Evolutionary conservation across 352 stramenopile species (phyloP).

Genomic region (Globisporangium perplexum): DNA sequence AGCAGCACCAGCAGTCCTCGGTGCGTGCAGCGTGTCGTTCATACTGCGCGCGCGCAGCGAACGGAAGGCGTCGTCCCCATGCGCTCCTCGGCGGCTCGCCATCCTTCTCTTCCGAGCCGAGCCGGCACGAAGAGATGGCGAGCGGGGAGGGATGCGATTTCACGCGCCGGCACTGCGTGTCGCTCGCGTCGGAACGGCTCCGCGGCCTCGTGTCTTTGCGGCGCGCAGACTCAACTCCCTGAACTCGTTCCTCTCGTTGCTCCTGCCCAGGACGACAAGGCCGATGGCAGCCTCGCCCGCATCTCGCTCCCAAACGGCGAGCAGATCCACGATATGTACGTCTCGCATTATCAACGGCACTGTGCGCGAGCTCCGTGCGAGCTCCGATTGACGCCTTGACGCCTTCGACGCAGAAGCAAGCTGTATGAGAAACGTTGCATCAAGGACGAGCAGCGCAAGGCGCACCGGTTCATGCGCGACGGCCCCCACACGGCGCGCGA

Average conservation of each 20-base stretch:
- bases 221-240: no score
- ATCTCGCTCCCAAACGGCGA: conserved; percentile 61
- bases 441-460: conserved; percentile 59
- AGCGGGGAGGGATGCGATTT: no score
- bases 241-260: not conserved
- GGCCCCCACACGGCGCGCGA: conserved; percentile 29
- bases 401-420: conserved; percentile 36
- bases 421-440: conserved; percentile 55
- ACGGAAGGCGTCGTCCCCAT: no score
- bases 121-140: no score
- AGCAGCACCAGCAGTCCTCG: conserved; percentile 16
- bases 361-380: not conserved
- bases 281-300: conserved; percentile 18
- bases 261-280: not conserved
- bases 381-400: no score
- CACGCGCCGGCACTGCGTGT: not conserved
- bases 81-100: no score
- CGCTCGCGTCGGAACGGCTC: not conserved
- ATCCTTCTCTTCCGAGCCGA: no score
- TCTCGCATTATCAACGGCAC: no score
- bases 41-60: no score
- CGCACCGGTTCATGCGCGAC: conserved; percentile 42
- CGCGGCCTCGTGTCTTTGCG: conserved; percentile 1
- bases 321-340: conserved; percentile 67
- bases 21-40: no score